Percentiles rank a stretch among this genome's conserved stretches.
These are phyloP conservation scores for Botrytis pseudocinerea DNA, from an alignment of 2,329 filamentous ascomycete species.

Conservation along the genomic window DNA sequence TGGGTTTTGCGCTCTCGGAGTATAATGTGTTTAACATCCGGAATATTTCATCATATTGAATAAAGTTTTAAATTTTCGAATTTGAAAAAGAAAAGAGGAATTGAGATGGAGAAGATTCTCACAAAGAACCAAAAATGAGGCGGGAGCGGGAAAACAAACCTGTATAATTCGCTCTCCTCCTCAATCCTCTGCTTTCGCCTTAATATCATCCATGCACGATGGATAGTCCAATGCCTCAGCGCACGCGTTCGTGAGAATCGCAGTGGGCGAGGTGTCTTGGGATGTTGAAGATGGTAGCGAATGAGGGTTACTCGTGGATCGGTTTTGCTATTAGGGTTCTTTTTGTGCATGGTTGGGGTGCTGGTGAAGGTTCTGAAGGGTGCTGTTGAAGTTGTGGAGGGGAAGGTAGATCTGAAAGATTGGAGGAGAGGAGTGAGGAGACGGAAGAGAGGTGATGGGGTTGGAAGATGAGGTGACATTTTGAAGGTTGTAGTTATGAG, in stretches of 20 bases:
- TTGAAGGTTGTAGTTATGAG: conserved; percentile 12
- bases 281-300: conserved; percentile 69
- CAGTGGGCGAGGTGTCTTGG: conserved; percentile 71
- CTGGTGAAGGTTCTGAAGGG: conserved; percentile 31
- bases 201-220: conserved; percentile 89
- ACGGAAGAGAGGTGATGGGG: conserved; percentile 31
- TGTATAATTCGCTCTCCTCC: conserved; percentile 70
- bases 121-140: not conserved
- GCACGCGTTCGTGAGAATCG: conserved; percentile 84
- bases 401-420: conserved; percentile 28
- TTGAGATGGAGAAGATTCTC: not conserved
- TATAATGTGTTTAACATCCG: conserved; percentile 21
- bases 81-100: conserved; percentile 13
- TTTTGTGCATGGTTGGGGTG: conserved; percentile 23
- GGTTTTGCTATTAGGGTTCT: conserved; percentile 27
- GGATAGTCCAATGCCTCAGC: conserved; percentile 98
- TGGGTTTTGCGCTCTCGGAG: conserved; percentile 21
- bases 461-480: conserved; percentile 29
- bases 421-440: conserved; percentile 37
- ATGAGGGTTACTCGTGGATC: conserved; percentile 53
- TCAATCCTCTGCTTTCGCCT: conserved; percentile 65
- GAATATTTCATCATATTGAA: conserved; percentile 21
- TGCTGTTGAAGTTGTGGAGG: conserved; percentile 15
- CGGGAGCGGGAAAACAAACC: conserved; percentile 46
- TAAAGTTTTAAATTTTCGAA: not conserved